Evolutionary conservation across 139 green algal genomes (phyloP).

Genomic region (Parachlorella kessleri): DNA sequence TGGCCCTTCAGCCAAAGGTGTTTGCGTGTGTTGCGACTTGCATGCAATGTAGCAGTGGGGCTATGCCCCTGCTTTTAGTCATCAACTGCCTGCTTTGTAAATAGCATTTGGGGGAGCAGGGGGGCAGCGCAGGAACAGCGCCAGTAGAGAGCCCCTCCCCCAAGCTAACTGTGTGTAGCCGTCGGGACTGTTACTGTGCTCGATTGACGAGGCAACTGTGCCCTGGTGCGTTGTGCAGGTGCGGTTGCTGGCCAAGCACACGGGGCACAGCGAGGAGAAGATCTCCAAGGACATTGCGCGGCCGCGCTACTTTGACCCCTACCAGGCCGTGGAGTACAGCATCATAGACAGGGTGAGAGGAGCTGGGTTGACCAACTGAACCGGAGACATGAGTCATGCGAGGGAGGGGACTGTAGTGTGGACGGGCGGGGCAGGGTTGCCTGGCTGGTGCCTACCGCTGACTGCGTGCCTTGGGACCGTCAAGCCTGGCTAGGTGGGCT

Average conservation of each 20-base stretch:
- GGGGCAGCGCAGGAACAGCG: no score
- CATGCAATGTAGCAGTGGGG: no score
- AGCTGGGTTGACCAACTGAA: neutral
- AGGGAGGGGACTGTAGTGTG: neutral
- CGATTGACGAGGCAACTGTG: no score
- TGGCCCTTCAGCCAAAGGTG: no score
- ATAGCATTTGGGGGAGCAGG: no score
- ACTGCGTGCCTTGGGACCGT: neutral
- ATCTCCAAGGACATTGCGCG: slow-evolving; percentile 86
- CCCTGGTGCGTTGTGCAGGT: slow-evolving; percentile 35
- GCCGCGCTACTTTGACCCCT: slow-evolving; percentile 92
- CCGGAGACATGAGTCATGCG: neutral
- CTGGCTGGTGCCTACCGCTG: no score
- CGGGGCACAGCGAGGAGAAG: slow-evolving; percentile 77
- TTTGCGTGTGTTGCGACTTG: no score
- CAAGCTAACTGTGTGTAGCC: no score
- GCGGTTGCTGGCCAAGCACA: slow-evolving; percentile 75
- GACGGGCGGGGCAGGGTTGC: neutral
- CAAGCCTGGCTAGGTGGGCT: neutral
- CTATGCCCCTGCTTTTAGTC: no score
- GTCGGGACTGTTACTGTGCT: no score
- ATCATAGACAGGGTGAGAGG: slow-evolving; percentile 89
- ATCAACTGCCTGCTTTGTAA: no score
- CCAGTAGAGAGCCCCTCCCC: no score
- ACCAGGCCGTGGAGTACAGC: slow-evolving; percentile 90